Base-by-base conservation (phyloP, 495 filamentous ascomycete genomes). In the Pyrenopolyporus hunteri region DNA sequence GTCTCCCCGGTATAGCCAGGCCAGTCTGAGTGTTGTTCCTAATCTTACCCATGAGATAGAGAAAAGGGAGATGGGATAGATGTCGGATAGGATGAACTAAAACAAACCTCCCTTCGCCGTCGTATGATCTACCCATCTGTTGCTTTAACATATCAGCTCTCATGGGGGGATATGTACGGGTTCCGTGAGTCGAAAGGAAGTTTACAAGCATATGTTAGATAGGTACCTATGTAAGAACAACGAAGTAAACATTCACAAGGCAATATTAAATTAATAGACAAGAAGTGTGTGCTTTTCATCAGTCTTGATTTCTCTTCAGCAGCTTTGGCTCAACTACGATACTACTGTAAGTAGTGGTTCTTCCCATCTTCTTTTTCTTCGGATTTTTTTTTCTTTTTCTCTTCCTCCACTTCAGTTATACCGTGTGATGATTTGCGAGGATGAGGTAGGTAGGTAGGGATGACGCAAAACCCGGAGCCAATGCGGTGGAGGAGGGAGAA, bases 221-320 rank as follows among this genome's bases (percentile, higher is more conserved):
- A 40, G 23, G 2, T 28, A 26, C 10, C 16, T 46, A 16, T 45
- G 20, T n/a, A n/a, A n/a, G n/a, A n/a, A n/a, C n/a, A n/a, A n/a
- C n/a, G 10, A 26, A 39, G 13, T 1, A 22, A n/a, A 5, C 32
- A 47, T 40, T 40, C 43, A 40, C 43, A 20, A 32, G n/a, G 43
- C 10, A 4, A 11, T 32, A 37, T 4, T 16, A 33, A 25, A 31
- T 26, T 10, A 47, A 6, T 11, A 6, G 17, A 42, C 37, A 42
- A 23, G 19, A 23, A 33, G 31, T 9, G 23, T 7, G 26, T 56
- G 29, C 32, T 51, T 49, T 63, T 63, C 51, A 63, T 57, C 51
- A 63, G 51, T 63, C 59, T 63, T 63, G 44, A 63, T 51, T 50
- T 46, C 54, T 60, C 47, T 55, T 42, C 35, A 49, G 44, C 43